Evolutionary conservation across 768 basidiomycete species (phyloP).

Genomic region (Lentinula boryana): DNA sequence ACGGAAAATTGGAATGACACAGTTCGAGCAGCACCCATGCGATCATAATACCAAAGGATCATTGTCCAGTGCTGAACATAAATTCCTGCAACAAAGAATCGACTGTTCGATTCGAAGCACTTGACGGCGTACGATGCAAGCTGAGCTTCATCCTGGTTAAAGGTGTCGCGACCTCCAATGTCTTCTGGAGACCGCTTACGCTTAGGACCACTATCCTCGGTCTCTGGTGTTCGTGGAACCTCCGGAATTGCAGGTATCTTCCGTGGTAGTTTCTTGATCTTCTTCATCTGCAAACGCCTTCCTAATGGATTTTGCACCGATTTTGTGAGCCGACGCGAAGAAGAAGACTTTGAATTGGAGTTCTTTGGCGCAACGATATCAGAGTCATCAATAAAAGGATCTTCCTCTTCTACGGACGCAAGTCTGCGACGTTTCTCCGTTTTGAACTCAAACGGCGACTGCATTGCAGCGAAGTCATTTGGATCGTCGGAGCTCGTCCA

Average conservation of each 20-base stretch:
- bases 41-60: slow-evolving; percentile 22
- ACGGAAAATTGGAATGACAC: slow-evolving; percentile 14
- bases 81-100: slow-evolving; percentile 16
- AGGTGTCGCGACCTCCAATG: background rate
- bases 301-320: background rate
- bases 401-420: background rate
- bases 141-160: slow-evolving; percentile 7
- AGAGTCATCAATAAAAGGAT: background rate
- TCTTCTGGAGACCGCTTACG: background rate
- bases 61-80: slow-evolving; percentile 13
- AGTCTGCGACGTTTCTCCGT: background rate
- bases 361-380: background rate
- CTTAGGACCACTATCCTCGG: background rate
- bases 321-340: too few relatives aligned
- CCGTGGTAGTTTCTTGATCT: background rate
- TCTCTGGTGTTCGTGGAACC: background rate
- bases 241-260: background rate
- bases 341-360: too few relatives aligned
- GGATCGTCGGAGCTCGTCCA: background rate
- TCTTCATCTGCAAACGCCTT: background rate
- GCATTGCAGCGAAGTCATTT: background rate
- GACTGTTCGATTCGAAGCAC: slow-evolving; percentile 11
- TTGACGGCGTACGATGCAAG: slow-evolving; percentile 11
- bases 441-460: background rate
- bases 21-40: slow-evolving; percentile 14